Percentiles rank a stretch among this genome's conserved stretches.
These are phyloP conservation scores for Funneliformis geosporum DNA, from an alignment of 192 early-diverging fungal genomes.

Conservation along the genomic window DNA sequence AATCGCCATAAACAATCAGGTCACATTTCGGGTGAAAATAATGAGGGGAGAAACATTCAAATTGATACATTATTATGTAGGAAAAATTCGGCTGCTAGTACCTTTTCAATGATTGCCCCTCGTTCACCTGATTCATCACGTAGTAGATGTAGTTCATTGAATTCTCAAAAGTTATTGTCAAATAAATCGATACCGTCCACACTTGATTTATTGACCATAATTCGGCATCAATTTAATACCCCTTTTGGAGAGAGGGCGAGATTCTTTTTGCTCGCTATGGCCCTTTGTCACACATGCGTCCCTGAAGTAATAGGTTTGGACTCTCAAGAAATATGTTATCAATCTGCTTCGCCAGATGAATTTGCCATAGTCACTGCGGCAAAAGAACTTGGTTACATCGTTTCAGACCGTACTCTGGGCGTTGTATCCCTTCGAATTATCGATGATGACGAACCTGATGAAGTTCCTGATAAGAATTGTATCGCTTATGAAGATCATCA, in stretches of 20 bases:
- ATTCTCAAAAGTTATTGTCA: neutral
- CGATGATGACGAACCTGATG: constrained; percentile 23
- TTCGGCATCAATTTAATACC: constrained; percentile 23
- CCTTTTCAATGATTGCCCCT: constrained; percentile 33
- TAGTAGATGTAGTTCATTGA: constrained; percentile 10
- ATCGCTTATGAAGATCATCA: constrained; percentile 42
- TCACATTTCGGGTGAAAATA: neutral
- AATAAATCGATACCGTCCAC: neutral
- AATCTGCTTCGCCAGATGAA: constrained; percentile 83
- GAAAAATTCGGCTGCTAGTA: neutral
- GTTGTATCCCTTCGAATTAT: constrained; percentile 49
- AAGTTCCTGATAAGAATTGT: constrained; percentile 29
- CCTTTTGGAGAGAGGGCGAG: constrained; percentile 42
- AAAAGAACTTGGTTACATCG: constrained; percentile 68
- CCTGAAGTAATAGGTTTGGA: constrained; percentile 68
- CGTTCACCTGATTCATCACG: neutral
- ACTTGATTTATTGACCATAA: constrained; percentile 9
- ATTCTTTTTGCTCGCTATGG: constrained; percentile 75
- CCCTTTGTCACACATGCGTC: constrained; percentile 79
- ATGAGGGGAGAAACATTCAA: neutral
- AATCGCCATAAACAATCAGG: neutral
- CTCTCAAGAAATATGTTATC: constrained; percentile 64
- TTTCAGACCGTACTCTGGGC: constrained; percentile 58
- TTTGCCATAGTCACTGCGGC: constrained; percentile 80
- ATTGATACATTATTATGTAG: neutral